Percentiles rank a stretch among this genome's conserved stretches.
Conservation (phyloP, 257 asterid genomes). For the Solanum okadae region DNA sequence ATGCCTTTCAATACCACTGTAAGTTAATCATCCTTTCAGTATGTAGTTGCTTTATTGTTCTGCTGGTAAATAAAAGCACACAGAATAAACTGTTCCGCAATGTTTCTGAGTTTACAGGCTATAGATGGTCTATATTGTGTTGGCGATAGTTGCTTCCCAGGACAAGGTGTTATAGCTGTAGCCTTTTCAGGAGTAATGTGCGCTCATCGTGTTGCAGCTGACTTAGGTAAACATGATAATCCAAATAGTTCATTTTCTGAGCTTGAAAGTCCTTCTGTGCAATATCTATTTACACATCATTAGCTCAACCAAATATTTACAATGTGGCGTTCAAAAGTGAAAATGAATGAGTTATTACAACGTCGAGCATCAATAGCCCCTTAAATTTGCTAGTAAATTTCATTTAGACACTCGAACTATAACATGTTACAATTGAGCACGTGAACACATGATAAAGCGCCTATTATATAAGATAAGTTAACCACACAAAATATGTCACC, state of each 20-base stretch:
- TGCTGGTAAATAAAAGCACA: background rate
- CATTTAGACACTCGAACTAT: background rate
- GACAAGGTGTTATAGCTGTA: constrained; percentile 98
- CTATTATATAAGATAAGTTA: background rate
- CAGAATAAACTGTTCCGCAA: constrained; percentile 1
- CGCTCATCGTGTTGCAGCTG: constrained; percentile 95
- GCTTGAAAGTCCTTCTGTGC: background rate
- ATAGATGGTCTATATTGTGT: constrained; percentile 86
- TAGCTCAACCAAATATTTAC: background rate
- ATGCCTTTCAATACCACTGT: constrained; percentile 99
- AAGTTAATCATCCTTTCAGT: constrained; percentile 4
- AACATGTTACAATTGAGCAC: background rate
- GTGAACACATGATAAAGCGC: background rate
- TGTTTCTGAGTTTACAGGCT: constrained; percentile 41
- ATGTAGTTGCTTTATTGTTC: background rate
- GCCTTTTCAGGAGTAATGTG: constrained; percentile 99
- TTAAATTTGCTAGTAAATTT: background rate
- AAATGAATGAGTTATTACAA: background rate
- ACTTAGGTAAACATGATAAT: constrained; percentile 48
- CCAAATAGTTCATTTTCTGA: background rate
- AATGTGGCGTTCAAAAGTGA: background rate
- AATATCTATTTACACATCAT: background rate
- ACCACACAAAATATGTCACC: background rate
- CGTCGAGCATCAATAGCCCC: background rate
- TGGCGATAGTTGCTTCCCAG: constrained; percentile 99